Conservation (phyloP, 257 asterid species). For the Forsythia suspensa region DNA sequence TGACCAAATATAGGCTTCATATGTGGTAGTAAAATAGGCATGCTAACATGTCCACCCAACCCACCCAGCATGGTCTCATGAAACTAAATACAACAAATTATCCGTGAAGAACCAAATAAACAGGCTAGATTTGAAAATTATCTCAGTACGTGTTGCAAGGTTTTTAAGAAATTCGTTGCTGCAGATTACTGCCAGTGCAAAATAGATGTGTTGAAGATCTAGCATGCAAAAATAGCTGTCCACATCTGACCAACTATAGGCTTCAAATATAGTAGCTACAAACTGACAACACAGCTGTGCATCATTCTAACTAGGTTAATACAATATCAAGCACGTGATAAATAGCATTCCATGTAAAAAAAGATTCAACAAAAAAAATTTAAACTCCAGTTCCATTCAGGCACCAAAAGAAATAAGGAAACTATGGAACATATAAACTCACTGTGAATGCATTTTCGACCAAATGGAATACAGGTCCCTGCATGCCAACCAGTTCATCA, state of each 20-base stretch:
- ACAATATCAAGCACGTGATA: background rate
- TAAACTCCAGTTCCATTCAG: background rate
- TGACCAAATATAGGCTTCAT: too few species aligned
- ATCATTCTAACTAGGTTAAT: background rate
- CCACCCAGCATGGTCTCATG: background rate
- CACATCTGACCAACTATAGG: background rate
- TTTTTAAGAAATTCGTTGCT: background rate
- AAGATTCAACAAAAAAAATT: background rate
- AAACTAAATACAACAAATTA: background rate
- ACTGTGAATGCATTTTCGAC: slow-evolving; percentile 98
- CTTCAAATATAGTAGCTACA: background rate
- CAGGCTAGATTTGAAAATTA: background rate
- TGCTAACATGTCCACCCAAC: background rate
- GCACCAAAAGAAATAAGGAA: background rate
- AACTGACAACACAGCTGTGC: background rate
- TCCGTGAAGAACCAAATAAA: background rate
- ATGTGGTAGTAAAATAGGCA: background rate
- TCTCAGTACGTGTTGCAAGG: background rate
- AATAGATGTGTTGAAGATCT: background rate
- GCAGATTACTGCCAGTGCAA: background rate
- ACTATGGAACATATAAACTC: slow-evolving; percentile 29
- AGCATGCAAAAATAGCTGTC: background rate
- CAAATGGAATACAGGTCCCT: slow-evolving; percentile 98
- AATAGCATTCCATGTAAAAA: background rate
- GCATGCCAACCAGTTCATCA: slow-evolving; percentile 99